phyloP scores from a whole-genome alignment of 257 asterid genomes.

The Thymus quinquecostatus region DNA sequence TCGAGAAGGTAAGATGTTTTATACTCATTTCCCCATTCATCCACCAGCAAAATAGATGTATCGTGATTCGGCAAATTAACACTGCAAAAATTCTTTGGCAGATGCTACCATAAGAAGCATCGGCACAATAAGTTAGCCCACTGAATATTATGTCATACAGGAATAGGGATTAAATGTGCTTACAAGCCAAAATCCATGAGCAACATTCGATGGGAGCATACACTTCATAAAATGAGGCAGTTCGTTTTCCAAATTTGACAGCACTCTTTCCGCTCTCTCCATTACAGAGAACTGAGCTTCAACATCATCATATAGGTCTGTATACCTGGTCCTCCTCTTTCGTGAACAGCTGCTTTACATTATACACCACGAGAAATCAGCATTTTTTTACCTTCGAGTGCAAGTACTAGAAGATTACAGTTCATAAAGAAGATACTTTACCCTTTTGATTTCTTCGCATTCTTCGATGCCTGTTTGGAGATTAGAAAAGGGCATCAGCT shows the following conservation, averaged over 20 bases:
- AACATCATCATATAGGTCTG: constrained; percentile 59
- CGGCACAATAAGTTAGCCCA: constrained; percentile 14
- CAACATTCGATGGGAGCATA: constrained; percentile 94
- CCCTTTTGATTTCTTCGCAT: constrained; percentile 45
- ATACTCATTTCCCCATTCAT: constrained; percentile 88
- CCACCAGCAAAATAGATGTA: constrained; percentile 62
- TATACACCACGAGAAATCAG: constrained; percentile 25
- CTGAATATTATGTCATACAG: constrained; percentile 4
- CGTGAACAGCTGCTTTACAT: constrained; percentile 39
- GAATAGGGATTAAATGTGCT: constrained; percentile 29
- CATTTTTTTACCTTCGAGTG: constrained; percentile 4
- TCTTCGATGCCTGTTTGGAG: constrained; percentile 50
- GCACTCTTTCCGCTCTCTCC: constrained; percentile 69
- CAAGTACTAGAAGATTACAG: constrained; percentile 9
- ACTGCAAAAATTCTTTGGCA: constrained; percentile 67
- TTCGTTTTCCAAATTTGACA: constrained; percentile 45
- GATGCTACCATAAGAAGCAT: constrained; percentile 56
- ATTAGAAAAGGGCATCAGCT: constrained; percentile 29
- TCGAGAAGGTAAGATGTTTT: constrained; percentile 65
- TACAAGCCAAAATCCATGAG: constrained; percentile 96
- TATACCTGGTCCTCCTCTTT: constrained; percentile 50
- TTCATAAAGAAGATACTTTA: constrained; percentile 23
- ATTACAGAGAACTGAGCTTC: constrained; percentile 61
- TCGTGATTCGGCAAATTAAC: constrained; percentile 63
- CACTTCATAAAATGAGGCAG: constrained; percentile 68